These are phyloP conservation scores for Mycena haematopus DNA, from an alignment of 768 basidiomycete genomes.

Conservation along the genomic window DNA sequence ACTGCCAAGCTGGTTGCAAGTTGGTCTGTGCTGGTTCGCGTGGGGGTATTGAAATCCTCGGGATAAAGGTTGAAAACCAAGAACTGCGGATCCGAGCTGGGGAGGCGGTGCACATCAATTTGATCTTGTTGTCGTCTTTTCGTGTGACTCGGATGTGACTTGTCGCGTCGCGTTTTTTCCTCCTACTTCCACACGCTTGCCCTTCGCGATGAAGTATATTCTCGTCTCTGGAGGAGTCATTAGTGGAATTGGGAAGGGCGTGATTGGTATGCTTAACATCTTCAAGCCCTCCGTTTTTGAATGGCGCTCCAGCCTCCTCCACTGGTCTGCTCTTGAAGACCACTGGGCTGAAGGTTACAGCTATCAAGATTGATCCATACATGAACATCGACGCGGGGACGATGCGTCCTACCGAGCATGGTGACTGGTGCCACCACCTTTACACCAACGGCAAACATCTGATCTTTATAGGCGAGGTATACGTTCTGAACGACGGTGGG, in stretches of 20 bases:
- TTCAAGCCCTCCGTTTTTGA: slow-evolving; percentile 29
- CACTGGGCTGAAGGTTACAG: slow-evolving; percentile 93
- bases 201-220: slow-evolving; percentile 85
- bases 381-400: slow-evolving; percentile 99
- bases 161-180: slow-evolving; percentile 23
- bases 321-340: slow-evolving; percentile 96
- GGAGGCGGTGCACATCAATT: too few relatives aligned
- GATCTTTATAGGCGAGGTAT: slow-evolving; percentile 82
- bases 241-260: slow-evolving; percentile 98
- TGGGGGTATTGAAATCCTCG: too few relatives aligned
- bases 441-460: slow-evolving; percentile 3
- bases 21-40: too few relatives aligned
- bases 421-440: slow-evolving; percentile 49
- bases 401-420: slow-evolving; percentile 98
- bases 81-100: too few relatives aligned
- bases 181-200: not conserved
- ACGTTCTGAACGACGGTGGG: slow-evolving; percentile 97
- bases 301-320: slow-evolving; percentile 76
- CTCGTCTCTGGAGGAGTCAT: slow-evolving; percentile 96
- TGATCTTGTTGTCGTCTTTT: slow-evolving; percentile 5
- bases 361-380: slow-evolving; percentile 99
- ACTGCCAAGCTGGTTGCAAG: too few relatives aligned
- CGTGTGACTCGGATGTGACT: slow-evolving; percentile 25
- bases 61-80: too few relatives aligned
- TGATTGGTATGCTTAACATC: slow-evolving; percentile 78